Percentiles rank a stretch among this genome's conserved stretches.
These are phyloP conservation scores for Aquilaria sinensis DNA, from an alignment of 345 rosid species.

Conservation along the genomic window DNA sequence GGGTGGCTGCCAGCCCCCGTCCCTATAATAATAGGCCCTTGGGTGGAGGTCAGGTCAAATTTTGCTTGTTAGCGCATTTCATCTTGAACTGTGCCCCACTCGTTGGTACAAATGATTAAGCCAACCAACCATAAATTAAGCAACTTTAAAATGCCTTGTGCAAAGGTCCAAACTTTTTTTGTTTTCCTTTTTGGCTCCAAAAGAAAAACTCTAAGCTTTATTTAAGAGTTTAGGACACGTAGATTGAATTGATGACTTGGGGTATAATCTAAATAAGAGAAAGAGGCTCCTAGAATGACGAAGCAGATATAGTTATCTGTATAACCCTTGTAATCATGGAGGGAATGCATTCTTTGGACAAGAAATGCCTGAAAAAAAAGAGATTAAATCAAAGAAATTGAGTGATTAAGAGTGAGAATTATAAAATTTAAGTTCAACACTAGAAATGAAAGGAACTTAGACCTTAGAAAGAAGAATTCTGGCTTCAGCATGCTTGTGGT, in stretches of 20 bases:
- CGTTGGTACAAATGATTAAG: slow-evolving; percentile 17
- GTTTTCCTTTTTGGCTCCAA: neutral
- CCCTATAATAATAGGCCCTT: no score
- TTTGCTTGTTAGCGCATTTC: slow-evolving; percentile 62
- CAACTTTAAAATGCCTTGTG: slow-evolving; percentile 22
- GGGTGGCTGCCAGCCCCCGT: no score
- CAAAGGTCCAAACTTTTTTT: neutral
- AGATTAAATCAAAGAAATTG: neutral
- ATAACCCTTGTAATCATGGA: slow-evolving; percentile 88
- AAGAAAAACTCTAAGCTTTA: neutral
- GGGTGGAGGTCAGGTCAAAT: slow-evolving; percentile 51
- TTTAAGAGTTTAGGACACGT: neutral
- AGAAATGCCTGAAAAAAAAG: slow-evolving; percentile 50
- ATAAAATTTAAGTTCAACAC: neutral
- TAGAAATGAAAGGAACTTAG: slow-evolving; percentile 1
- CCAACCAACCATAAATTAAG: slow-evolving; percentile 9
- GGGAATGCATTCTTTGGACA: slow-evolving; percentile 65
- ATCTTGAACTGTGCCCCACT: slow-evolving; percentile 75
- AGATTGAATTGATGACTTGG: slow-evolving; percentile 43
- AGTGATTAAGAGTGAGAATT: neutral
- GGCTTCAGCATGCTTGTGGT: slow-evolving; percentile 89
- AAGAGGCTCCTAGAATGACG: slow-evolving; percentile 78
- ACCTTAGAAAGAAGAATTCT: slow-evolving; percentile 94
- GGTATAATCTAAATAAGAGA: slow-evolving; percentile 70
- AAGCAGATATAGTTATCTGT: slow-evolving; percentile 97